Base-by-base conservation (phyloP, 495 filamentous ascomycete species). In the Penicillium coprophilum region DNA sequence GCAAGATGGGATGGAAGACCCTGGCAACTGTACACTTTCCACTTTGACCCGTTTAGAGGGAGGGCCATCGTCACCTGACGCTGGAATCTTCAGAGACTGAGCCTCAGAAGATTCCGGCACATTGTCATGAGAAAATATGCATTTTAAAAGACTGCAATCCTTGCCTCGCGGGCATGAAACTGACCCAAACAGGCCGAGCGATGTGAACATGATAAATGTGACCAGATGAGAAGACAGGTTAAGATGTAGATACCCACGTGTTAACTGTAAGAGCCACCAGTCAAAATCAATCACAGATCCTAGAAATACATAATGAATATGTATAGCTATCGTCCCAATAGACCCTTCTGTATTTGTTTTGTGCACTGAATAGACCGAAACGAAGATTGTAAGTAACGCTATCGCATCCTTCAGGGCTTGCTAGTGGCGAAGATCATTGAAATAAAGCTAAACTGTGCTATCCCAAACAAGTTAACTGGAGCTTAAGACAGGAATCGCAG, bases 111-210 rank as follows among this genome's bases (percentile, higher is more conserved):
- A 7, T 19, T n/a, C n/a, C 6, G 52, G n/a, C 3, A 13, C 23
- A 30, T 21, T 19, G 12, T 24, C 23, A n/a, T 88, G 85, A 8
- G 72, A 77, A 67, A 87, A 88, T 13, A 87, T 74, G 70, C 85
- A 88, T 49, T 72, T 77, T n/a, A 80, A 64, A 8, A 87, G 69
- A 19, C 64, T 57, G 64, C 85, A 88, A 46, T 65, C 46, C 49
- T 83, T 71, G 15, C 81, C 79, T 46, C 82, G 69, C 0, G 88
- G 88, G 66, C 89, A 93, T 28, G 79, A 71, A 27, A 90, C 75
- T 27, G 75, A 75, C 60, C 80, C 84, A 69, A 92, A 88, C 30
- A 86, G 71, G 4, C 83, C 83, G 12, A 87, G 75, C 6, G 87
- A 73, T 13, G 80, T 72, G 61, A 89, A 88, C 88, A 92, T 92